These are phyloP conservation scores for Russula virescens DNA, from an alignment of 768 basidiomycete genomes.

Conservation along the genomic window DNA sequence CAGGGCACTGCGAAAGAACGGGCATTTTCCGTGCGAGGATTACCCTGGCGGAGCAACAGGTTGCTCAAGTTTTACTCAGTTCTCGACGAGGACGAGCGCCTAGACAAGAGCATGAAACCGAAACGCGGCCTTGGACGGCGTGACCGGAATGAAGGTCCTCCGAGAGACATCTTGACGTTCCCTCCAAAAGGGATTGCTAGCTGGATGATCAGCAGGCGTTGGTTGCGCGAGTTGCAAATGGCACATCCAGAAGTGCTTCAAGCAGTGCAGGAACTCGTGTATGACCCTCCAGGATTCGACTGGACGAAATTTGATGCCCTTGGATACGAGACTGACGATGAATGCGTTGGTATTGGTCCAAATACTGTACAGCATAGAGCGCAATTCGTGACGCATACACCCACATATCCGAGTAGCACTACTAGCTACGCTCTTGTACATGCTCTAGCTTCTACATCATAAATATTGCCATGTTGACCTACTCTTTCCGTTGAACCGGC, in stretches of 20 bases:
- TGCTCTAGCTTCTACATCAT: constrained; percentile 27
- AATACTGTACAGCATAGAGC: constrained; percentile 6
- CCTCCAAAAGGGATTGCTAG: constrained; percentile 59
- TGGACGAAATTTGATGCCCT: constrained; percentile 45
- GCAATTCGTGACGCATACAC: constrained; percentile 20
- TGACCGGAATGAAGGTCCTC: constrained; percentile 47
- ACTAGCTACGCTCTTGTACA: constrained; percentile 31
- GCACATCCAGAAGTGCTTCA: constrained; percentile 45
- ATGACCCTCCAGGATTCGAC: constrained; percentile 45
- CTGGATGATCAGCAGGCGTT: constrained; percentile 75
- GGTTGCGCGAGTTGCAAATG: constrained; percentile 42
- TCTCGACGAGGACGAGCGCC: constrained; percentile 53
- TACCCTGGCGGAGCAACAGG: constrained; percentile 62
- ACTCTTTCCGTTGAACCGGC: too few relatives aligned
- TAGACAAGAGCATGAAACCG: constrained; percentile 41
- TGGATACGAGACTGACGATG: constrained; percentile 52
- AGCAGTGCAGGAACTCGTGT: constrained; percentile 39
- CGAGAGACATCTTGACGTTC: constrained; percentile 50
- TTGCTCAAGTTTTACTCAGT: constrained; percentile 53
- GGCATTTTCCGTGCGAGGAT: constrained; percentile 51
- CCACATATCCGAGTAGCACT: constrained; percentile 10
- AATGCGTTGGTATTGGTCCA: constrained; percentile 21
- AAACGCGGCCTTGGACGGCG: constrained; percentile 55
- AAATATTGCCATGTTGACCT: neutral
- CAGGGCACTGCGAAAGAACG: constrained; percentile 28